Base-by-base conservation (phyloP, 2,329 filamentous ascomycete species). In the Penicillium sclerotigenum region DNA sequence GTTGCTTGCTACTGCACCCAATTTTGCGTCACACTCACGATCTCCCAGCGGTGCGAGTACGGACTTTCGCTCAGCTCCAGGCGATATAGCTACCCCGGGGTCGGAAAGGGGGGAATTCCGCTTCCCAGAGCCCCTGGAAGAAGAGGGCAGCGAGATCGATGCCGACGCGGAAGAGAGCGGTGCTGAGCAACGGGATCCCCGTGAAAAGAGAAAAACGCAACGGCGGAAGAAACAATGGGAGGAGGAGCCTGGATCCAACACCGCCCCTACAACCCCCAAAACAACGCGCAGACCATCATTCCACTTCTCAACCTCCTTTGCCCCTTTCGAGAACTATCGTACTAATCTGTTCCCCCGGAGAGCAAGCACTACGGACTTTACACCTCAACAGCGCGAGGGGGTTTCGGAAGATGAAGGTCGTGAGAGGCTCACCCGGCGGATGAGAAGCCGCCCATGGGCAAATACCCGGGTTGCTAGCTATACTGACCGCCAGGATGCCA, bases 101-200 rank as follows among this genome's bases (percentile, higher is more conserved):
- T 78, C 77, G n/a, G 80, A 82, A 65, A 73, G 77, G 58, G 76
- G 75, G 28, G 75, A 77, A 29, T 75, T 79, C 45, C 77, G 79
- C 54, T 77, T 84, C 60, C 82, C 82, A 10, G 77, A 81, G 20
- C 83, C 80, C 1, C 71, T 85, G 53, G 73, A 77, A 40, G 82
- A 83, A 61, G 80, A 81, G 55, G 85, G 84, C 20, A 89, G 86
- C 70, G 90, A 92, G 71, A 85, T 80, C 14, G 87, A 89, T 67
- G 87, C 88, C 0, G 90, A 94, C 71, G 90, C 87, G 1, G 92
- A 96, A 70, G 90, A 94, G 69, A 96, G 91, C 42, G 89, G 87
- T 0, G 90, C 91, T 50, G 92, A 96, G 68, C 81, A 81, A n/a
- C 76, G 76, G 18, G 79, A 50, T 67, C 74, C 28, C 2, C 83